Base-by-base conservation (phyloP, 371 early-diverging fungal genomes). In the Mucor racemosus region DNA sequence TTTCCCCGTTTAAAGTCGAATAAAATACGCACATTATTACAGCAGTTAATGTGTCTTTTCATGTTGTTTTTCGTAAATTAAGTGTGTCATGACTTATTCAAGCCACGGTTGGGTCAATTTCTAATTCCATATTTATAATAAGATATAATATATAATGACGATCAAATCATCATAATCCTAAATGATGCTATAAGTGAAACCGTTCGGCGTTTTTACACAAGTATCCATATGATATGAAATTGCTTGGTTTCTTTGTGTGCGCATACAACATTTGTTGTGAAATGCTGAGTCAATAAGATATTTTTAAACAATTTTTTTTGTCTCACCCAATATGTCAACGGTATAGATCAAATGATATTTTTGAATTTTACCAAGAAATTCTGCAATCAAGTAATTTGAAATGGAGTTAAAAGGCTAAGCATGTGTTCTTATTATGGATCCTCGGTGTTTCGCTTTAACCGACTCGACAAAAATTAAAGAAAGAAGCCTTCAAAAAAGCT, bases 361-460 rank as follows among this genome's bases (percentile, higher is more conserved):
- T 17, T 26, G 38, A 38, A 38, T 38, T 38, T 50, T 50, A 50
- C 26, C 44, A 44, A 50, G 19, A 50, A 50, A 21, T 50, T 50
- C 50, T 21, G 50, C 50, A 11, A 50, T 50, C 44, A 44, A 8
- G 15, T 21, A 17, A 38, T 50, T 48, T 50, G 11, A 50, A 50
- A 50, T 50, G 21, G 50, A 50, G 50, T 21, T 50, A 50, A 15
- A 44, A 17, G 44, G 17, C 44, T 44, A 5, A 15, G 44, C 50
- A 50, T 50, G 50, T 21, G 26, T 50, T 50, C 17, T 21, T 50
- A 10, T 26, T 4, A 21, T 21, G 50, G 19, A 50, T 26, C 26
- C 50, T 50, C 50, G 50, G 50, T 50, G 50, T 50, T 50, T 50
- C 50, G 50, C 50, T 50, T 50, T 50, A 50, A 50, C 50, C 50